phyloP scores from a whole-genome alignment of 2,329 filamentous ascomycete species.

The Biscogniauxia marginata region DNA sequence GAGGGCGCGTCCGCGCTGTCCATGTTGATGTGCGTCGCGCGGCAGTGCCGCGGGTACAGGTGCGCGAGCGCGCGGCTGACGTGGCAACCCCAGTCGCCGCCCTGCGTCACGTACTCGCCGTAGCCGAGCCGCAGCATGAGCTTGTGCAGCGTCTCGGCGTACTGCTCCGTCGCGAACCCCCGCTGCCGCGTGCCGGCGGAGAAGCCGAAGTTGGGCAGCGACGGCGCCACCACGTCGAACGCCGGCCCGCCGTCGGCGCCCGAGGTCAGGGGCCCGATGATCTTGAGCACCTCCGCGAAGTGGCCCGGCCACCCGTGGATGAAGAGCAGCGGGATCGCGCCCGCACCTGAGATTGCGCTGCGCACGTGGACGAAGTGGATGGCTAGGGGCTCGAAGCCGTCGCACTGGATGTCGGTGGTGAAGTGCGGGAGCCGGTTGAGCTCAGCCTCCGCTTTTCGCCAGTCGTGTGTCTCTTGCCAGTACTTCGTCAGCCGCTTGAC shows the following conservation, averaged over 20 bases:
- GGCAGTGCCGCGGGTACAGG: conserved; percentile 55
- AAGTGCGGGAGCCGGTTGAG: conserved; percentile 38
- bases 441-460: conserved; percentile 34
- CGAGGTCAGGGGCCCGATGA: conserved; percentile 50
- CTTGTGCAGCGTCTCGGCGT: conserved; percentile 63
- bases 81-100: conserved; percentile 64
- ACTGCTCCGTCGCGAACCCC: conserved; percentile 59
- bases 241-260: conserved; percentile 34
- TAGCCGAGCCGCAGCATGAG: conserved; percentile 70
- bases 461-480: conserved; percentile 37
- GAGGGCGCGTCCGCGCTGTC: conserved; percentile 47
- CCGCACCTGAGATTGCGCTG: conserved; percentile 27
- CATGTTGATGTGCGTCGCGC: conserved; percentile 62
- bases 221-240: conserved; percentile 59
- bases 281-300: conserved; percentile 64
- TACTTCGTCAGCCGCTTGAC: conserved; percentile 34
- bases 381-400: conserved; percentile 36
- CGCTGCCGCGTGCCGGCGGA: conserved; percentile 40
- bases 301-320: conserved; percentile 58
- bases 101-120: conserved; percentile 47
- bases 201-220: conserved; percentile 55
- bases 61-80: conserved; percentile 62
- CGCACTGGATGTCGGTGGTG: conserved; percentile 35
- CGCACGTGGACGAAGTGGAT: conserved; percentile 40
- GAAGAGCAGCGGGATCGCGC: conserved; percentile 33